Conservation (phyloP, 371 early-diverging fungal genomes). For the Apophysomyces sp. region DNA sequence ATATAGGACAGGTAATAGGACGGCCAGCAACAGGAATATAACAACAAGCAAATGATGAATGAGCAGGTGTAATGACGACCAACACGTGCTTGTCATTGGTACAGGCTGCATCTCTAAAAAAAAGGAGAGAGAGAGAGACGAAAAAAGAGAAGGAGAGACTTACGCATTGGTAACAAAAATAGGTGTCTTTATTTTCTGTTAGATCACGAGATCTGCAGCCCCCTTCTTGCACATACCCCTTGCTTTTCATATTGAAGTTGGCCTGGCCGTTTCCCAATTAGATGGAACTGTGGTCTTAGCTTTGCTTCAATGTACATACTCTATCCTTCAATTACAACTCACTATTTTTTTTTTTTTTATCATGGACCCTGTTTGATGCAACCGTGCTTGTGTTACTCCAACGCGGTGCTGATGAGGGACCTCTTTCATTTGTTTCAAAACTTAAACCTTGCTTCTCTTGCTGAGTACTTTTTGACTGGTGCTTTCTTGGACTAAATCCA, state of each 20-base stretch:
- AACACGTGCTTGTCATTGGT: not conserved
- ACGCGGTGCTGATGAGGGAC: not conserved
- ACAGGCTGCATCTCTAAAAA: not conserved
- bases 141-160: not conserved
- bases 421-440: too few species aligned
- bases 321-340: not conserved
- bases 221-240: not conserved
- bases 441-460: too few species aligned
- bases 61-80: slow-evolving; percentile 10
- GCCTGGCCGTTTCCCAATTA: not conserved
- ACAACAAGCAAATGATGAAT: slow-evolving; percentile 17
- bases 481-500: not conserved
- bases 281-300: not conserved
- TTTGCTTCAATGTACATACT: not conserved
- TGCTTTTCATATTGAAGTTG: not conserved
- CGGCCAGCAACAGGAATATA: slow-evolving; percentile 14
- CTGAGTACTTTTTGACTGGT: too few species aligned
- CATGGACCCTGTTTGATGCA: not conserved
- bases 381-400: not conserved
- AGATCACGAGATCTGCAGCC: not conserved
- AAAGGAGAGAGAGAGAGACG: not conserved
- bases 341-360: not conserved
- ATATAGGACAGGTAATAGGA: slow-evolving; percentile 12
- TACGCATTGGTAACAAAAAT: slow-evolving; percentile 1
- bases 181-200: not conserved